Conservation (phyloP, 2,329 filamentous ascomycete species). For the Stagonosporopsis chrysanthemi region DNA sequence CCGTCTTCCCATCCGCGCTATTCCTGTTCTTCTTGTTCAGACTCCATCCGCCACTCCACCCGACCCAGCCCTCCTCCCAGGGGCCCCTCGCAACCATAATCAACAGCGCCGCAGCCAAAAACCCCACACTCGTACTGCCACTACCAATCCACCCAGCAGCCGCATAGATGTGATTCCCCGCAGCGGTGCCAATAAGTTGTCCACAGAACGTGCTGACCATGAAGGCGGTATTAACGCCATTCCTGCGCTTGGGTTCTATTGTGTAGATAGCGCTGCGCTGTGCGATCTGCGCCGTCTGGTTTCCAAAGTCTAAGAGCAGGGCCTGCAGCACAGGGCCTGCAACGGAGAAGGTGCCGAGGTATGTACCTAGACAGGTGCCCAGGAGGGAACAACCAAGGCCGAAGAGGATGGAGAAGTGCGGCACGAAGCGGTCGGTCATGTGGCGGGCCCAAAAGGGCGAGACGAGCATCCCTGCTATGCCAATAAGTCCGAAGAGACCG, state of each 20-base stretch:
- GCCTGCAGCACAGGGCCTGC: slow-evolving; percentile 78
- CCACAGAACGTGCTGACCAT: slow-evolving; percentile 80
- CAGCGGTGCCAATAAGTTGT: slow-evolving; percentile 71
- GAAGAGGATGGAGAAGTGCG: slow-evolving; percentile 71
- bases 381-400: slow-evolving; percentile 66
- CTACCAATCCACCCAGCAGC: slow-evolving; percentile 63
- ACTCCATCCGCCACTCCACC: slow-evolving; percentile 66
- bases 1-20: slow-evolving; percentile 52
- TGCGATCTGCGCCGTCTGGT: slow-evolving; percentile 76
- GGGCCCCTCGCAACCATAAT: slow-evolving; percentile 61
- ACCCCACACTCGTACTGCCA: slow-evolving; percentile 64
- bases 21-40: slow-evolving; percentile 53
- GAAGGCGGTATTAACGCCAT: slow-evolving; percentile 81
- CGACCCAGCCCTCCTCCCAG: slow-evolving; percentile 65
- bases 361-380: slow-evolving; percentile 73
- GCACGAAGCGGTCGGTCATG: slow-evolving; percentile 74
- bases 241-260: slow-evolving; percentile 74
- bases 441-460: slow-evolving; percentile 74
- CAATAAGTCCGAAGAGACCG: slow-evolving; percentile 80
- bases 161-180: slow-evolving; percentile 64
- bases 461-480: slow-evolving; percentile 71
- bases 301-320: slow-evolving; percentile 72
- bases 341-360: slow-evolving; percentile 69
- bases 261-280: slow-evolving; percentile 75
- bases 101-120: slow-evolving; percentile 59